Evolutionary conservation across 805 yeast species (phyloP).

Genomic region (Sungouiozyma intestinalis): DNA sequence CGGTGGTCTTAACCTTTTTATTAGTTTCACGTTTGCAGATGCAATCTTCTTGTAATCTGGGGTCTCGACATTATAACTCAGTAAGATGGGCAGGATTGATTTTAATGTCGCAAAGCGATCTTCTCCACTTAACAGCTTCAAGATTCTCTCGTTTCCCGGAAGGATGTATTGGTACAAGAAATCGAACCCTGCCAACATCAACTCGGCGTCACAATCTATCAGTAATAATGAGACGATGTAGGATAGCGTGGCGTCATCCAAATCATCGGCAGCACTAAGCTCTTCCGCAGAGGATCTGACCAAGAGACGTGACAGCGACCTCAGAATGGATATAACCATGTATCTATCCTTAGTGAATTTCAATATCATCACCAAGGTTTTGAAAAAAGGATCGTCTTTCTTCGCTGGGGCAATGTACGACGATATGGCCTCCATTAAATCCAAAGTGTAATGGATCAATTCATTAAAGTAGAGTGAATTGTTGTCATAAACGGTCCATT

Average conservation of each 20-base stretch:
- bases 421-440: slow-evolving; percentile 73
- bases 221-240: slow-evolving; percentile 48
- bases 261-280: slow-evolving; percentile 40
- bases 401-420: slow-evolving; percentile 72
- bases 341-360: slow-evolving; percentile 53
- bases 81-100: slow-evolving; percentile 52
- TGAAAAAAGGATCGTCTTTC: slow-evolving; percentile 54
- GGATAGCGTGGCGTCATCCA: slow-evolving; percentile 39
- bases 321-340: slow-evolving; percentile 54
- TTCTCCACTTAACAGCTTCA: slow-evolving; percentile 38
- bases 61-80: slow-evolving; percentile 38
- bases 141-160: slow-evolving; percentile 50
- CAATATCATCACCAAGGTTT: slow-evolving; percentile 41
- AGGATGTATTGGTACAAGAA: slow-evolving; percentile 71
- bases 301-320: slow-evolving; percentile 70
- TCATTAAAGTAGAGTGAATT: slow-evolving; percentile 40
- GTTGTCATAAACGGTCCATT: slow-evolving; percentile 19
- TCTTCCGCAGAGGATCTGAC: slow-evolving; percentile 44
- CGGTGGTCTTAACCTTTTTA: slow-evolving; percentile 49
- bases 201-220: slow-evolving; percentile 50
- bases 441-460: slow-evolving; percentile 55
- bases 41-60: slow-evolving; percentile 25
- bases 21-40: slow-evolving; percentile 28
- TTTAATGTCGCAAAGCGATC: slow-evolving; percentile 42
- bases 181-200: slow-evolving; percentile 63